Conservation (phyloP, 1,139 yeast genomes). For the Pneumocystis oryctolagi region DNA sequence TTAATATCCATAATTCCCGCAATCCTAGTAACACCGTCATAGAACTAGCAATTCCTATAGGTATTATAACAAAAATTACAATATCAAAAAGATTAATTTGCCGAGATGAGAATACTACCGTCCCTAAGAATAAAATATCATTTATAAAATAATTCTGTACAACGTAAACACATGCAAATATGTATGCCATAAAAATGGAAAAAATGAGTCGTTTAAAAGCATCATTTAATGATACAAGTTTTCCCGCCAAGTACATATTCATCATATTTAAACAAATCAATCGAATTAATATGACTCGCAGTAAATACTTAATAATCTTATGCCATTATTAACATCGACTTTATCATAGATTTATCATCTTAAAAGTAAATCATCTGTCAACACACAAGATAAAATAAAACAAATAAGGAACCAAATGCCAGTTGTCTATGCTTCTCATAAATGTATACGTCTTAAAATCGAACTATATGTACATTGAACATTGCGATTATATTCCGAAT, state of each 20-base stretch:
- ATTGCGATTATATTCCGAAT: not conserved
- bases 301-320: conserved; percentile 69
- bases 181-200: conserved; percentile 81
- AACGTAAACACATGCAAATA: conserved; percentile 68
- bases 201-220: conserved; percentile 20
- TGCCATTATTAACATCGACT: not conserved
- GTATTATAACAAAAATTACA: conserved; percentile 91
- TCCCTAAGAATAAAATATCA: conserved; percentile 26
- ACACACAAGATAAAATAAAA: conserved; percentile 68
- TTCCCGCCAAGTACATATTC: conserved; percentile 24
- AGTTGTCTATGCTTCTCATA: conserved; percentile 42
- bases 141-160: conserved; percentile 82
- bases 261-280: conserved; percentile 48
- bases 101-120: conserved; percentile 32
- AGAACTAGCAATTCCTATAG: conserved; percentile 89
- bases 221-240: conserved; percentile 29
- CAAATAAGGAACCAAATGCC: conserved; percentile 50
- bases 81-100: conserved; percentile 56
- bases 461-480: not conserved
- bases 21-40: conserved; percentile 53
- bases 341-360: conserved; percentile 29
- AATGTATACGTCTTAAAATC: not conserved
- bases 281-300: conserved; percentile 74
- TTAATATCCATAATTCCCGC: not conserved
- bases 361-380: conserved; percentile 76